Percentiles rank a stretch among this genome's conserved stretches.
Evolutionary conservation across 345 rosid genomes (phyloP).

Genomic region (Erodium maritimum): DNA sequence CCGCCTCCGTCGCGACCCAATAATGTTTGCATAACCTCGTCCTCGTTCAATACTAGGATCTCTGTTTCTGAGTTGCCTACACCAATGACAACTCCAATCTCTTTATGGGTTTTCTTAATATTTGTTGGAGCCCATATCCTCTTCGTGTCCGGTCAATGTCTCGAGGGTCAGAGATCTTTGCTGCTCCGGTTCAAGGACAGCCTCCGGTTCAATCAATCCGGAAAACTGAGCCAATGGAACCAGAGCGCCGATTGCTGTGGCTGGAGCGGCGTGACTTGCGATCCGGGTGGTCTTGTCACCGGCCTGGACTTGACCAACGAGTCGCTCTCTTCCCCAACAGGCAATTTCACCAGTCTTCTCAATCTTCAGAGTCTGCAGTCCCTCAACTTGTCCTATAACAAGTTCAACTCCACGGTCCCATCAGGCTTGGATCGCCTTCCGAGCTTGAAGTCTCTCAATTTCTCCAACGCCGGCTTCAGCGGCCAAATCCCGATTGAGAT

Average conservation of each 20-base stretch:
- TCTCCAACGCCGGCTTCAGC: slow-evolving; percentile 29
- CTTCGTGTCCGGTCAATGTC: no score
- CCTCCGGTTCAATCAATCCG: slow-evolving; percentile 1
- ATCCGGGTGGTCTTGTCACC: slow-evolving; percentile 14
- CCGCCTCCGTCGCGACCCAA: no score
- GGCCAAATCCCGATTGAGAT: slow-evolving; percentile 29
- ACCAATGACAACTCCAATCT: no score
- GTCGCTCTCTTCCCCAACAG: slow-evolving; percentile 10
- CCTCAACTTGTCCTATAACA: slow-evolving; percentile 28
- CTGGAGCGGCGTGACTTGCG: slow-evolving; percentile 30
- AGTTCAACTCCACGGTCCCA: slow-evolving; percentile 15
- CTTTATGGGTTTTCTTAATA: no score
- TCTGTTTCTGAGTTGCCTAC: no score
- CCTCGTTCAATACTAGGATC: no score
- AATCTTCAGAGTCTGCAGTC: slow-evolving; percentile 17
- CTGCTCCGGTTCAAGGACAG: slow-evolving; percentile 18
- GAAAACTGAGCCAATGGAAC: slow-evolving; percentile 20
- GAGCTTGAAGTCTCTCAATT: slow-evolving; percentile 20
- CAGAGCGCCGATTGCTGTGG: slow-evolving; percentile 9
- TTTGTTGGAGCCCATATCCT: no score
- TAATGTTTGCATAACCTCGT: no score
- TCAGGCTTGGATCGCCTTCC: slow-evolving; percentile 16
- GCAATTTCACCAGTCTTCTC: slow-evolving; percentile 15
- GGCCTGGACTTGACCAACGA: slow-evolving; percentile 25
- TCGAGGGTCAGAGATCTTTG: no score